Evolutionary conservation across 305 asterid species (phyloP).

Genomic region (Fraxinus paxiana): DNA sequence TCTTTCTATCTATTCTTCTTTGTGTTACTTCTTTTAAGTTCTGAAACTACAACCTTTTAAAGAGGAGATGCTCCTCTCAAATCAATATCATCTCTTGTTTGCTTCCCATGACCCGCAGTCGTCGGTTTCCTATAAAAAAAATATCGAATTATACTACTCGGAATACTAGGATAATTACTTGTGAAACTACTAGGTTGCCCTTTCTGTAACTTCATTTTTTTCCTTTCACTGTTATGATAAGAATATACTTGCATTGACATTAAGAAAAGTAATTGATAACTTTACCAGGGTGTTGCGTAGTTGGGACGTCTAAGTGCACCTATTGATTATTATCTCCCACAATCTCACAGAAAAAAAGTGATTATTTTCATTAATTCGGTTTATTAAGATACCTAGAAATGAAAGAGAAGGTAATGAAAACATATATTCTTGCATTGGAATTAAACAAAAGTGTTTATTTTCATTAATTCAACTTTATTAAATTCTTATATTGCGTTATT

Average conservation of each 20-base stretch:
- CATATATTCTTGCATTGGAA: background rate
- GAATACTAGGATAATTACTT: background rate
- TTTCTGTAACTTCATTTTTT: background rate
- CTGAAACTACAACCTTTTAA: slow-evolving; percentile 33
- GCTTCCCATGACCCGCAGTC: slow-evolving; percentile 36
- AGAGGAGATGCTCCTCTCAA: slow-evolving; percentile 45
- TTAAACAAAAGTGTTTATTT: background rate
- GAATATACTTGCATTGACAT: background rate
- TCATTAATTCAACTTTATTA: background rate
- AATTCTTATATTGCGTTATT: background rate
- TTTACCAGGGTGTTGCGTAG: background rate
- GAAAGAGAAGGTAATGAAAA: background rate
- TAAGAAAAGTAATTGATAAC: background rate
- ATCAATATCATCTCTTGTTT: slow-evolving; percentile 57
- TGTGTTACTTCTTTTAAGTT: background rate
- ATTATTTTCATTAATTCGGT: background rate
- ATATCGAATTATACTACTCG: background rate
- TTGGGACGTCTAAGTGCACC: background rate
- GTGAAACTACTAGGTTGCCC: slow-evolving; percentile 23
- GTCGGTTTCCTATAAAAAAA: slow-evolving; percentile 16
- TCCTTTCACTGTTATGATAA: slow-evolving; percentile 19
- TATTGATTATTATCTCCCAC: background rate
- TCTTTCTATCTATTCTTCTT: background rate
- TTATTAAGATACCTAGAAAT: background rate
- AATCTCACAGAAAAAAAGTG: background rate